Percentiles rank a stretch among this genome's conserved stretches.
Conservation (phyloP, 2,329 filamentous ascomycete genomes). For the Elsinoe perseae region DNA sequence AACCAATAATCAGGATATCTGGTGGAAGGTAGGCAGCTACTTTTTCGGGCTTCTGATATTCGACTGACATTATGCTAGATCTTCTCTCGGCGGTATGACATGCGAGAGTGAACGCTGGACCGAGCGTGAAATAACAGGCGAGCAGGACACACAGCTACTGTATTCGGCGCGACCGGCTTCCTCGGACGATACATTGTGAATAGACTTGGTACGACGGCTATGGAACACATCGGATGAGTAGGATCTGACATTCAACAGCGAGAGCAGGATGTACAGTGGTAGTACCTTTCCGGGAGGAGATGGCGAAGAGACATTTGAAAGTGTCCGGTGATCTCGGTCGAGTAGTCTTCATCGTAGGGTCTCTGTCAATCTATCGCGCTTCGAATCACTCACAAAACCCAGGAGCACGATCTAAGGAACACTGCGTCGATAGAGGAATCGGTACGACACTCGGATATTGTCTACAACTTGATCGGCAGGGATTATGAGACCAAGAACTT, state of each 20-base stretch:
- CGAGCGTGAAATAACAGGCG: constrained; percentile 27
- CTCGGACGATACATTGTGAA: constrained; percentile 97
- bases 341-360: constrained; percentile 78
- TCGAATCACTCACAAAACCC: constrained; percentile 17
- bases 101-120: constrained; percentile 17
- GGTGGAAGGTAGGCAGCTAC: constrained; percentile 64
- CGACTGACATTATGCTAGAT: constrained; percentile 45
- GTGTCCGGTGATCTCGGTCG: constrained; percentile 89
- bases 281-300: constrained; percentile 90
- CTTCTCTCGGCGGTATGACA: constrained; percentile 70
- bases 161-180: constrained; percentile 95
- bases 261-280: constrained; percentile 91
- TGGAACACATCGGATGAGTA: not conserved
- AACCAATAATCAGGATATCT: constrained; percentile 80
- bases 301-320: constrained; percentile 95
- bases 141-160: constrained; percentile 85
- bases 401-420: constrained; percentile 94
- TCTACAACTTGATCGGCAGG: constrained; percentile 91
- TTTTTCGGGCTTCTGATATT: not conserved
- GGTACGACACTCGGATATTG: constrained; percentile 92
- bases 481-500: constrained; percentile 99
- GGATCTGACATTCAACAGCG: constrained; percentile 47
- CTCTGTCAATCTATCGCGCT: constrained; percentile 22
- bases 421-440: constrained; percentile 93
- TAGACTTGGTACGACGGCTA: constrained; percentile 58